Percentiles rank a stretch among this genome's conserved stretches.
These are phyloP conservation scores for Fusarium dlaminii DNA, from an alignment of 2,329 filamentous ascomycete species.

Conservation along the genomic window DNA sequence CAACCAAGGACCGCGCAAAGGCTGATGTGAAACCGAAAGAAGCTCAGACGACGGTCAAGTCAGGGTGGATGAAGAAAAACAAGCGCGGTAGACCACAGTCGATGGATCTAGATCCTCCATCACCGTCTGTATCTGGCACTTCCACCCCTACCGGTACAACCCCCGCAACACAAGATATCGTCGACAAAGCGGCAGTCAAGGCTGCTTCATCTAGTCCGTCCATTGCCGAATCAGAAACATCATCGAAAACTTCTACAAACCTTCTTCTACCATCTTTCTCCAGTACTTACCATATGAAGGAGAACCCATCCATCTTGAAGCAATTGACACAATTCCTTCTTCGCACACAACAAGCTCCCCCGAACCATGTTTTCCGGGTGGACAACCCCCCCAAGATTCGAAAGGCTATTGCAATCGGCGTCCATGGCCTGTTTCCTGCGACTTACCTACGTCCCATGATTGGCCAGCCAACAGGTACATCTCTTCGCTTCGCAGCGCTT, in stretches of 20 bases:
- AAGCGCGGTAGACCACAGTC: slow-evolving; percentile 60
- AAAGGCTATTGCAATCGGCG: slow-evolving; percentile 89
- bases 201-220: slow-evolving; percentile 43
- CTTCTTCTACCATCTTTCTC: slow-evolving; percentile 75
- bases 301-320: slow-evolving; percentile 75
- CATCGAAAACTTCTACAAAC: slow-evolving; percentile 62
- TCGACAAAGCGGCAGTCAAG: slow-evolving; percentile 19
- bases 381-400: slow-evolving; percentile 77
- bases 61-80: slow-evolving; percentile 51
- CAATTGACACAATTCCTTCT: slow-evolving; percentile 69
- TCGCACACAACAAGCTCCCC: slow-evolving; percentile 63
- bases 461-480: slow-evolving; percentile 94
- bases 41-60: slow-evolving; percentile 37
- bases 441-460: slow-evolving; percentile 88
- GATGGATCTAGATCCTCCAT: slow-evolving; percentile 56
- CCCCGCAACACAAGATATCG: slow-evolving; percentile 26
- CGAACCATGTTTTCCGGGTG: slow-evolving; percentile 76
- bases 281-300: slow-evolving; percentile 73
- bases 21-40: slow-evolving; percentile 46
- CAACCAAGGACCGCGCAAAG: slow-evolving; percentile 47
- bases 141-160: slow-evolving; percentile 35
- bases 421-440: slow-evolving; percentile 94
- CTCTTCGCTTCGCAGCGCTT: slow-evolving; percentile 89
- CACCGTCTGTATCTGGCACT: slow-evolving; percentile 42
- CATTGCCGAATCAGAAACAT: slow-evolving; percentile 55